Percentiles rank a stretch among this genome's conserved stretches.
Conservation (phyloP, 1,139 yeast species). For the Candida mesenterica region DNA sequence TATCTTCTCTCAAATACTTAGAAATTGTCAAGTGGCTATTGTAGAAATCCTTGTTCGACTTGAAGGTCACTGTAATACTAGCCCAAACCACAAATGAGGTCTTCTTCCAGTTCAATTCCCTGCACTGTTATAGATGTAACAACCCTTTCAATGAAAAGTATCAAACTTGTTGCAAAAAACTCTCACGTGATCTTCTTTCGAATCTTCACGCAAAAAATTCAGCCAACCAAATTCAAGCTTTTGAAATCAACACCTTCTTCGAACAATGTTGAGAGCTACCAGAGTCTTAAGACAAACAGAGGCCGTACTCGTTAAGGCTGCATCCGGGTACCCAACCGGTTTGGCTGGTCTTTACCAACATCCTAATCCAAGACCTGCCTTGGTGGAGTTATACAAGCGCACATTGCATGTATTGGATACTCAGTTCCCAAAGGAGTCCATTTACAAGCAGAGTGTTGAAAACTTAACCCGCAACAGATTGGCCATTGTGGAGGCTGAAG, state of each 20-base stretch:
- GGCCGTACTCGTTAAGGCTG: conserved; percentile 65
- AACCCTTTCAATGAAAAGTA: too few relatives aligned
- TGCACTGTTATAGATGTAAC: too few relatives aligned
- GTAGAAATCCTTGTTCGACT: too few relatives aligned
- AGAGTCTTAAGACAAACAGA: conserved; percentile 49
- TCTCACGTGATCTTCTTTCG: neutral
- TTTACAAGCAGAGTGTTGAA: conserved; percentile 76
- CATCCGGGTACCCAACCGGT: conserved; percentile 75
- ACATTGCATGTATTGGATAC: conserved; percentile 59
- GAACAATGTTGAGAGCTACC: conserved; percentile 43
- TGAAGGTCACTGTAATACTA: too few relatives aligned
- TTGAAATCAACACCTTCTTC: conserved; percentile 6
- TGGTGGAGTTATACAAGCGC: conserved; percentile 66
- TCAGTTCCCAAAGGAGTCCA: conserved; percentile 67
- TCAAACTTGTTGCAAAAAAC: too few relatives aligned
- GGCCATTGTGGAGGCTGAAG: conserved; percentile 61
- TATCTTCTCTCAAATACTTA: too few relatives aligned
- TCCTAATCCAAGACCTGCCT: conserved; percentile 83
- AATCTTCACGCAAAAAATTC: conserved; percentile 10
- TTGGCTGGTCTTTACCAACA: conserved; percentile 75
- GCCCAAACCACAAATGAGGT: too few relatives aligned
- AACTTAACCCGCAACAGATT: conserved; percentile 70
- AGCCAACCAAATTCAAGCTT: conserved; percentile 28
- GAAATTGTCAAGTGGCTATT: too few relatives aligned
- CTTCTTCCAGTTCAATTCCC: too few relatives aligned